Conservation (phyloP, 768 basidiomycete species). For the Leccinum olivaceopallidum region DNA sequence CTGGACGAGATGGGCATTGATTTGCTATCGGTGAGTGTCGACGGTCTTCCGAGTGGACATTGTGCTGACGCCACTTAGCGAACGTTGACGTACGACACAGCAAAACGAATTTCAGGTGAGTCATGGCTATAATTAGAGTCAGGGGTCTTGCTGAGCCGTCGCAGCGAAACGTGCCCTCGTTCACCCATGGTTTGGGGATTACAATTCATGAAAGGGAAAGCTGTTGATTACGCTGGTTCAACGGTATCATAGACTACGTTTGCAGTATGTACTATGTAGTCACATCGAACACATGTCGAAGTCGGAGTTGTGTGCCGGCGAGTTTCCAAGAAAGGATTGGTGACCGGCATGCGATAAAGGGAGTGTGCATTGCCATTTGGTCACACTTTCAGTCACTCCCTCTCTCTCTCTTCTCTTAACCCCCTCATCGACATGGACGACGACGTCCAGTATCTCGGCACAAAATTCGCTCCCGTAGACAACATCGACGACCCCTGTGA, state of each 20-base stretch:
- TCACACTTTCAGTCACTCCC: slow-evolving; percentile 25
- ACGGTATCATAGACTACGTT: slow-evolving; percentile 26
- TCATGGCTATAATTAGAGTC: background rate
- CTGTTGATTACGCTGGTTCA: slow-evolving; percentile 7
- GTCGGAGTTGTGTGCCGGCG: slow-evolving; percentile 17
- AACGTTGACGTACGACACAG: slow-evolving; percentile 83
- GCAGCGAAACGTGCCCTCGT: slow-evolving; percentile 58
- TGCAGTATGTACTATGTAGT: slow-evolving; percentile 18
- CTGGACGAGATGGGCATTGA: slow-evolving; percentile 82
- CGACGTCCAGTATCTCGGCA: slow-evolving; percentile 62
- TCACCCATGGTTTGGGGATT: slow-evolving; percentile 54
- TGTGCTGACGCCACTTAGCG: slow-evolving; percentile 37
- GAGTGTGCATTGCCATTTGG: slow-evolving; percentile 31
- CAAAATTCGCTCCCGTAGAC: slow-evolving; percentile 31
- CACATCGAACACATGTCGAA: background rate
- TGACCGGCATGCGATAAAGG: slow-evolving; percentile 31
- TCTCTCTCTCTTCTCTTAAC: slow-evolving; percentile 9
- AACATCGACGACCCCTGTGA: slow-evolving; percentile 32
- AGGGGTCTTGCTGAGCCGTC: slow-evolving; percentile 3
- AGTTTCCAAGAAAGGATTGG: slow-evolving; percentile 27
- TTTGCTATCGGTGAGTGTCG: slow-evolving; percentile 59
- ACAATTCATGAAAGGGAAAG: slow-evolving; percentile 34
- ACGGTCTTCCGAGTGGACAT: background rate
- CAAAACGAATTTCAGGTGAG: slow-evolving; percentile 89
- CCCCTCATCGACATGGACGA: slow-evolving; percentile 45